Percentiles rank a stretch among this genome's conserved stretches.
Conservation (phyloP, 1,284 basidiomycete species). For the Ustilago vetiveriae region DNA sequence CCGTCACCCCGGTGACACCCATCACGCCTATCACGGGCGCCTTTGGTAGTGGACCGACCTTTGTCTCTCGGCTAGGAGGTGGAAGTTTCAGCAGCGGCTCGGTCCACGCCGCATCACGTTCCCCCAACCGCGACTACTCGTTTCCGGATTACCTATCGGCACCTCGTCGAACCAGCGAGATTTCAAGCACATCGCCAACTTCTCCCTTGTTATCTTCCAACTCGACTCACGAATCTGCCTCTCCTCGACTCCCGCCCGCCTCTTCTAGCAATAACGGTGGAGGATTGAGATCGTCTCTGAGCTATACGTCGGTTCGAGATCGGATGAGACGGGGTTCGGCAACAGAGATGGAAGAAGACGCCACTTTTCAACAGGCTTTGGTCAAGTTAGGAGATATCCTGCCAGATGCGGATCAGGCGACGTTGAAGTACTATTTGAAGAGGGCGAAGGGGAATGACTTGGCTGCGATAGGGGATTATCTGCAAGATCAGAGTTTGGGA, state of each 20-base stretch:
- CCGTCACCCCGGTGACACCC: conserved; percentile 23
- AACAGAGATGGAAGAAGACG: conserved; percentile 17
- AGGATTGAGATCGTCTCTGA: conserved; percentile 21
- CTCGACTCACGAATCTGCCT: background rate
- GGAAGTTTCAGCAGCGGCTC: conserved; percentile 15
- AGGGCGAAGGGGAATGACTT: conserved; percentile 57
- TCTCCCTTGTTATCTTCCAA: conserved; percentile 3
- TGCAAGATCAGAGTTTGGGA: conserved; percentile 52
- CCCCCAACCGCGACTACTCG: conserved; percentile 10
- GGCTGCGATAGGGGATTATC: conserved; percentile 56
- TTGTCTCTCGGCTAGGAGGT: conserved; percentile 30
- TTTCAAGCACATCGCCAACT: conserved; percentile 6
- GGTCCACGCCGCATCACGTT: conserved; percentile 3
- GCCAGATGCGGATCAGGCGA: conserved; percentile 51
- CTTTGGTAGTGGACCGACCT: conserved; percentile 18
- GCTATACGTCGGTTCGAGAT: conserved; percentile 37
- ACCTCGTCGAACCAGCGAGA: conserved; percentile 16
- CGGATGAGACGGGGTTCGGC: conserved; percentile 18
- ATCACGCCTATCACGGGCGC: conserved; percentile 15
- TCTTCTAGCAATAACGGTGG: background rate
- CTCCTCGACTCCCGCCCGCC: background rate
- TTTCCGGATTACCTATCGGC: conserved; percentile 16
- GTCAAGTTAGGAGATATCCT: conserved; percentile 54
- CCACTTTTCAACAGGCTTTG: conserved; percentile 37
- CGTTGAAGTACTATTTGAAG: conserved; percentile 47